Evolutionary conservation across 2,329 filamentous ascomycete genomes (phyloP).

Genomic region (Elsinoe fawcettii): DNA sequence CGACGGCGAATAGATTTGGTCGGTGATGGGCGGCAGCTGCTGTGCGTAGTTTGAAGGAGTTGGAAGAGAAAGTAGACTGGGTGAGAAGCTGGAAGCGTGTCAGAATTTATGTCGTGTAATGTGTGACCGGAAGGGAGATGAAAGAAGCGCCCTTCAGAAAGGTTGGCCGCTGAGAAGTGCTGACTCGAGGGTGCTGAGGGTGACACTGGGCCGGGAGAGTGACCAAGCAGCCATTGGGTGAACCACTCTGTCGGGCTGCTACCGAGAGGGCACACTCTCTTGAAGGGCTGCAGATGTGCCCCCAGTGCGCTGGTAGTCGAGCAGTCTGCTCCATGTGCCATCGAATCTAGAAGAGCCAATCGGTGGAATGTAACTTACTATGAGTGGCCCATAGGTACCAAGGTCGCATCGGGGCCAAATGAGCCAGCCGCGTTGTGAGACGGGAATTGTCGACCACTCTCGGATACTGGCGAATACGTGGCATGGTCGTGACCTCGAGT

Average conservation of each 20-base stretch:
- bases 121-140: neutral
- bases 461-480: neutral
- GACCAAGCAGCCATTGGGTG: neutral
- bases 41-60: neutral
- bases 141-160: neutral
- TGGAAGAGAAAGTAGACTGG: neutral
- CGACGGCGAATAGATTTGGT: neutral
- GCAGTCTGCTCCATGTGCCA: neutral
- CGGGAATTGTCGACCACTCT: neutral
- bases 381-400: neutral
- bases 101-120: constrained; percentile 5
- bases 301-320: neutral
- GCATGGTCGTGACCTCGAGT: neutral
- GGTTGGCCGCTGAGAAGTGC: neutral
- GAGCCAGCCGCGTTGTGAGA: neutral
- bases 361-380: neutral
- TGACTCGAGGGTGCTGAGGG: neutral
- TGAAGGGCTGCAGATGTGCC: neutral
- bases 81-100: neutral
- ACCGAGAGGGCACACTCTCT: neutral
- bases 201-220: neutral
- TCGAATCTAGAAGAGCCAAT: neutral
- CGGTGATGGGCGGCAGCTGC: neutral
- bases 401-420: neutral
- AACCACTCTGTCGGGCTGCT: neutral